Conservation (phyloP, 495 filamentous ascomycete species). For the Penicillium longicatenatum region DNA sequence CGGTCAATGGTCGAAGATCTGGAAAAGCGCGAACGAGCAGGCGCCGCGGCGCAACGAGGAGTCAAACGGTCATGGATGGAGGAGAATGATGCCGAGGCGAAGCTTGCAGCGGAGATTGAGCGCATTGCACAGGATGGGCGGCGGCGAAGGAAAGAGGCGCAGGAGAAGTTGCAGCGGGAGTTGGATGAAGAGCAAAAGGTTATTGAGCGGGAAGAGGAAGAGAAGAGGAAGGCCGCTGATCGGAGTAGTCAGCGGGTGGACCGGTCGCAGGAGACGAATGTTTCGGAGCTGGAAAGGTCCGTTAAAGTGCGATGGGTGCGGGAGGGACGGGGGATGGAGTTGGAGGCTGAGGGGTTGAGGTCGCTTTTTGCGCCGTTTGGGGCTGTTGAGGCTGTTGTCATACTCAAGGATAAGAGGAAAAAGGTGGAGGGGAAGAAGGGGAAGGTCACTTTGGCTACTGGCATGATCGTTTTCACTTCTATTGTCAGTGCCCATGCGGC, state of each 20-base stretch:
- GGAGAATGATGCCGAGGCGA: slow-evolving; percentile 58
- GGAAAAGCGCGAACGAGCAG: slow-evolving; percentile 60
- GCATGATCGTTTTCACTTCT: slow-evolving; percentile 58
- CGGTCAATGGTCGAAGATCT: slow-evolving; percentile 77
- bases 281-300: slow-evolving; percentile 59
- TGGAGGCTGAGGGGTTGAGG: slow-evolving; percentile 48
- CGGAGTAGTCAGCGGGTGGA: slow-evolving; percentile 41
- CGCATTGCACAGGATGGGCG: slow-evolving; percentile 66
- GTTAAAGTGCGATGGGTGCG: slow-evolving; percentile 61
- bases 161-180: slow-evolving; percentile 50
- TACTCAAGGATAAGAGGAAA: slow-evolving; percentile 58
- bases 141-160: slow-evolving; percentile 50
- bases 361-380: slow-evolving; percentile 56
- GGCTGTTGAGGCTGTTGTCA: slow-evolving; percentile 53
- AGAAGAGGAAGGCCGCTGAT: slow-evolving; percentile 33
- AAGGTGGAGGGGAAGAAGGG: slow-evolving; percentile 52
- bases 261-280: slow-evolving; percentile 44
- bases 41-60: slow-evolving; percentile 38
- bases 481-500: slow-evolving; percentile 63
- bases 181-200: slow-evolving; percentile 51
- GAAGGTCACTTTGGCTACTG: slow-evolving; percentile 55
- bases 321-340: slow-evolving; percentile 44
- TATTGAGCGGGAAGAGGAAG: slow-evolving; percentile 39
- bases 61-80: slow-evolving; percentile 50
- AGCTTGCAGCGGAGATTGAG: slow-evolving; percentile 59